A percentile compares a stretch with the other conserved stretches of the same genome.
Conservation (phyloP, 306 rosid species). For the Cucurbita pepo region DNA sequence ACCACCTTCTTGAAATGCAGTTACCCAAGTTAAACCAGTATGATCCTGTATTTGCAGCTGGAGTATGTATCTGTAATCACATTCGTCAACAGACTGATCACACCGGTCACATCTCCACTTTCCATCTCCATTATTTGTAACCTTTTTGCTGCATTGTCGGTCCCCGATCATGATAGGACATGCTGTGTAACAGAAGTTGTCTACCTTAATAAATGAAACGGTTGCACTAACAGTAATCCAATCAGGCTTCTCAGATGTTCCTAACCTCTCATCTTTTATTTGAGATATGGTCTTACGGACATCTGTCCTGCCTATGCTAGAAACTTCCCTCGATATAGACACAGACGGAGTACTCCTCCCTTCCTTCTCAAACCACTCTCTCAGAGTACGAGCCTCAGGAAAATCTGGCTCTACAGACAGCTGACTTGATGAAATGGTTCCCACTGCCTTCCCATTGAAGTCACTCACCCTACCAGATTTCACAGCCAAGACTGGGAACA, state of each 20-base stretch:
- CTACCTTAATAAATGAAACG: slow-evolving; percentile 47
- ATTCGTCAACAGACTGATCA: slow-evolving; percentile 35
- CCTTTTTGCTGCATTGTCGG: slow-evolving; percentile 77
- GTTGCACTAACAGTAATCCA: slow-evolving; percentile 71
- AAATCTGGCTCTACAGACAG: slow-evolving; percentile 55
- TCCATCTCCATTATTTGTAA: slow-evolving; percentile 74
- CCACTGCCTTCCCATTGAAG: slow-evolving; percentile 70
- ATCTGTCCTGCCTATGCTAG: slow-evolving; percentile 29
- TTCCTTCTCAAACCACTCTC: slow-evolving; percentile 59
- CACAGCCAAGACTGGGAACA: slow-evolving; percentile 57
- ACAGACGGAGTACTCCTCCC: slow-evolving; percentile 46
- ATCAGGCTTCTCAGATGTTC: slow-evolving; percentile 90
- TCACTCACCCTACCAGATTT: slow-evolving; percentile 68
- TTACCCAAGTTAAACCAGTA: slow-evolving; percentile 73
- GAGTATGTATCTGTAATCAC: slow-evolving; percentile 77
- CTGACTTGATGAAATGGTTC: slow-evolving; percentile 57
- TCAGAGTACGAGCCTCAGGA: slow-evolving; percentile 39
- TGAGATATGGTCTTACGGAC: slow-evolving; percentile 53
- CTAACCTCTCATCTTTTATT: slow-evolving; percentile 81
- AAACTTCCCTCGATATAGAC: slow-evolving; percentile 55
- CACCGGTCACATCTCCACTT: slow-evolving; percentile 87
- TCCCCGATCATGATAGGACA: slow-evolving; percentile 73
- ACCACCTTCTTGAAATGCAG: slow-evolving; percentile 88
- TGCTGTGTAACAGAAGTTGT: slow-evolving; percentile 69
- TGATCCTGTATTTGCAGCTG: slow-evolving; percentile 75